These are phyloP conservation scores for Flaveria floridana DNA, from an alignment of 140 eudicot species.

Conservation along the genomic window DNA sequence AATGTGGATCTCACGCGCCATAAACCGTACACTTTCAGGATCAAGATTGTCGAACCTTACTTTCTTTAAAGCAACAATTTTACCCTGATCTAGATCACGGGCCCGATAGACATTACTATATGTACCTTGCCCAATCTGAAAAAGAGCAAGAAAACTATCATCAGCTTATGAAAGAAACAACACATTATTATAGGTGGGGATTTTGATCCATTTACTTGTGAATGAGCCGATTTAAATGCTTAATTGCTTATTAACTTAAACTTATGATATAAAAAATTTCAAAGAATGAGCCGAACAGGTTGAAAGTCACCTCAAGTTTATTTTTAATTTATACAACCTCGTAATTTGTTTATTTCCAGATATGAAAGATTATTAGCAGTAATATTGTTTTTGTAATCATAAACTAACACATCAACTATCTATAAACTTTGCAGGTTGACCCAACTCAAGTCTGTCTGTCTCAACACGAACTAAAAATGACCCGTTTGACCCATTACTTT, in stretches of 20 bases:
- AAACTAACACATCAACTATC: neutral
- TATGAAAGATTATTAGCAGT: neutral
- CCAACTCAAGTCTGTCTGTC: neutral
- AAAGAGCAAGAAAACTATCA: conserved; percentile 14
- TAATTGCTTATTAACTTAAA: too few relatives aligned
- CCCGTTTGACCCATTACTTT: neutral
- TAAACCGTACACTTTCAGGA: conserved; percentile 86
- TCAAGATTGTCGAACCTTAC: conserved; percentile 79
- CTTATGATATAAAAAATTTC: neutral
- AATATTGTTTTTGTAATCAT: conserved; percentile 12
- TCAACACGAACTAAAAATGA: conserved; percentile 2
- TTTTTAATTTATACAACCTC: neutral
- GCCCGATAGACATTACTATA: conserved; percentile 91
- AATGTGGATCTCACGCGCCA: conserved; percentile 87
- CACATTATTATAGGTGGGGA: neutral
- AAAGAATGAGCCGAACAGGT: neutral
- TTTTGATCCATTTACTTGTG: neutral
- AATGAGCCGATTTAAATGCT: neutral
- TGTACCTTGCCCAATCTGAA: conserved; percentile 93
- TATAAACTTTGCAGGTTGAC: neutral
- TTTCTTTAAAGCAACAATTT: conserved; percentile 86
- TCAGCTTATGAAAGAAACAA: conserved; percentile 21
- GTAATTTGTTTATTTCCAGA: neutral
- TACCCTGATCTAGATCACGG: conserved; percentile 77
- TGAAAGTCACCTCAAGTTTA: neutral